Base-by-base conservation (phyloP, 108 stramenopile genomes). In the Pseudonitzschia multiseries region DNA sequence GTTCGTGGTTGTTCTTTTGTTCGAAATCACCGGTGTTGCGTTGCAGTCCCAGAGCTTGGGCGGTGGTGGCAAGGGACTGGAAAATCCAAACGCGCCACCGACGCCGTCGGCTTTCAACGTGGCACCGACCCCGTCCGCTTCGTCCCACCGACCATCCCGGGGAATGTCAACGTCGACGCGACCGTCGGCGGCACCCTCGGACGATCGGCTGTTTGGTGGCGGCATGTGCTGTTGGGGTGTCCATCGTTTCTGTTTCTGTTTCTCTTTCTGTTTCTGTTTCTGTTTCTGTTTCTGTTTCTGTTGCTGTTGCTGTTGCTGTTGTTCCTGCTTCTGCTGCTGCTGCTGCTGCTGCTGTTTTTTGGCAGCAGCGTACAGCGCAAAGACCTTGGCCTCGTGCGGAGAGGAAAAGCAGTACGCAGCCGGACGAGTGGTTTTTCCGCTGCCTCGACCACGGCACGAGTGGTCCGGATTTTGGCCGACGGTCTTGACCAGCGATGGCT, bases 1-100 rank as follows among this genome's bases (percentile, higher is more conserved):
- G 36, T 6, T 36, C 36, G 6, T n/a, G n/a, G n/a, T n/a, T n/a
- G n/a, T 36, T 51, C n/a, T 4, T n/a, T 51, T 51, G 50, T 65
- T 65, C 64, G 64, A 65, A 65, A 65, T 65, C 40, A 65, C 33
- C 32, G 64, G 64, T 42, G 64, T 65, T 3, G 15, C 24, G 59
- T 32, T 32, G 5, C 31, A 8, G 24, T 60, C 59, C 29, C 22
- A 31, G 20, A 24, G 59, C 15, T 2, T 1, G 14, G 59, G 59
- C 2, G 31, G 31, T 3, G 31, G 59, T 60, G 27, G 59, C 59
- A 17, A 6, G 36, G 53, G 8, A 54, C 21, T 24, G 5, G 2
- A 4, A 54, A 21, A 21, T 4, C 53, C 8, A 2, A 8, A 24
- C 4, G 53, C 8, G 53, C 8, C 53, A 54, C 53, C 21, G 4